phyloP scores from a whole-genome alignment of 2,329 filamentous ascomycete species.

The Trichoderma polysporum region DNA sequence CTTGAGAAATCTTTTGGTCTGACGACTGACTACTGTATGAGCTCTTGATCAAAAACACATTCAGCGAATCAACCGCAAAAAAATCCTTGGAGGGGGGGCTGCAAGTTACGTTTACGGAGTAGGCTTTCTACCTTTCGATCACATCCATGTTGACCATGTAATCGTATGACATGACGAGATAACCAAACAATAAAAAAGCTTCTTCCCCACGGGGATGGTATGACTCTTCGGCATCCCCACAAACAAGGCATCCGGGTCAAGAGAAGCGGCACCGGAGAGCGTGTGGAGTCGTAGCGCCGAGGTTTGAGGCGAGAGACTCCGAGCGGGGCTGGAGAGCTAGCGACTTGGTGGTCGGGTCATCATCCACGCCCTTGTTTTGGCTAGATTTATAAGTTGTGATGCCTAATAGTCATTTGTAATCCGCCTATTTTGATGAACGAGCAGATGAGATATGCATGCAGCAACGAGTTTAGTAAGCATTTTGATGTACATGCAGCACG shows the following conservation, averaged over 20 bases:
- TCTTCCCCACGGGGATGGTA: constrained; percentile 12
- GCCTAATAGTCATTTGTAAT: not conserved
- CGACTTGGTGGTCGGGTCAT: not conserved
- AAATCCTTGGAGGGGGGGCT: not conserved
- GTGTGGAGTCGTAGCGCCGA: not conserved
- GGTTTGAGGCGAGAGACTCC: not conserved
- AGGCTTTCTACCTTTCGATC: not conserved
- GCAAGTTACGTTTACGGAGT: not conserved
- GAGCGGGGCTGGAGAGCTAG: not conserved
- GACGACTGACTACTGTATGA: not conserved
- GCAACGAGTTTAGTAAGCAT: not conserved
- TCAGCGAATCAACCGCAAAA: not conserved
- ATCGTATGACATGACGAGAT: not conserved
- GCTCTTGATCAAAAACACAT: not conserved
- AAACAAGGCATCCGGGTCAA: not conserved
- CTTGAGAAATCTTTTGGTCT: not conserved
- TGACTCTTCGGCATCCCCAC: constrained; percentile 13
- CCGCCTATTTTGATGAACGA: not conserved
- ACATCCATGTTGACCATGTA: not conserved
- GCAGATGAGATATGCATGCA: not conserved
- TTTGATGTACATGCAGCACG: not conserved
- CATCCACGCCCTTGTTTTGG: not conserved
- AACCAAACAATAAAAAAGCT: not conserved
- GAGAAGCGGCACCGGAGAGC: not conserved
- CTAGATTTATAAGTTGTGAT: not conserved